Base-by-base conservation (phyloP, 2,329 filamentous ascomycete genomes). In the Xylaria sp. region DNA sequence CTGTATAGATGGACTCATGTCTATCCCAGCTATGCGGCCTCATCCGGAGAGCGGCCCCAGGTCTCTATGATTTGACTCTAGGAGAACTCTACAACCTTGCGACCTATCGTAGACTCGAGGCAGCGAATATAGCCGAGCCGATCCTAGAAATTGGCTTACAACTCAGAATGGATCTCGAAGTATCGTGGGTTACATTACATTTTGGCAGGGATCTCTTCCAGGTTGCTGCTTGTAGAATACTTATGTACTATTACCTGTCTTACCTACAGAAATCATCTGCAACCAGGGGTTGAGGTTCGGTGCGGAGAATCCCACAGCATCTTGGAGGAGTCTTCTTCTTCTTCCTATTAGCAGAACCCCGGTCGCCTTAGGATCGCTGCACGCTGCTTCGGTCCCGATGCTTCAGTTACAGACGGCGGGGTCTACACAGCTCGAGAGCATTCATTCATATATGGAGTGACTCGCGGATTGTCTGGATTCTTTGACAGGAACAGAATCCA, bases 301-400 rank as follows among this genome's bases (percentile, higher is more conserved):
- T 50, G 61, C 42, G 61, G 61, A 63, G 59, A 60, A 61, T 69
- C 60, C 69, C 53, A 62, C 59, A 51, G 27, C 57, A 61, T 30
- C 53, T 42, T 57, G 34, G 34, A 30, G 45, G 34, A 19, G 39
- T 32, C 39, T 19, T 62, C 27, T 55, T 39, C 21, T 51, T 47
- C 56, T 67, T 69, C 63, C 51, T 61, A 55, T 58, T 64, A 59
- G 69, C 32, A 57, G 55, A 63, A 65, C 39, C 66, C 66, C 45
- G 54, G 68, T 55, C n/a, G 36, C 50, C 30, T 64, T 21, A 66
- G 67, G 64, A 70, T 68, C 60, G 50, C 42, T 48, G 65, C 61
- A 53, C 57, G 59, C 32, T 50, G 50, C 39, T 56, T 71, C 70
- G 70, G 70, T 70, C 68, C 70, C 70, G 70, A 70, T 64, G 48